A percentile compares a stretch with the other conserved stretches of the same genome.
phyloP scores from a whole-genome alignment of 768 basidiomycete genomes.

The Cubamyces lactineus region DNA sequence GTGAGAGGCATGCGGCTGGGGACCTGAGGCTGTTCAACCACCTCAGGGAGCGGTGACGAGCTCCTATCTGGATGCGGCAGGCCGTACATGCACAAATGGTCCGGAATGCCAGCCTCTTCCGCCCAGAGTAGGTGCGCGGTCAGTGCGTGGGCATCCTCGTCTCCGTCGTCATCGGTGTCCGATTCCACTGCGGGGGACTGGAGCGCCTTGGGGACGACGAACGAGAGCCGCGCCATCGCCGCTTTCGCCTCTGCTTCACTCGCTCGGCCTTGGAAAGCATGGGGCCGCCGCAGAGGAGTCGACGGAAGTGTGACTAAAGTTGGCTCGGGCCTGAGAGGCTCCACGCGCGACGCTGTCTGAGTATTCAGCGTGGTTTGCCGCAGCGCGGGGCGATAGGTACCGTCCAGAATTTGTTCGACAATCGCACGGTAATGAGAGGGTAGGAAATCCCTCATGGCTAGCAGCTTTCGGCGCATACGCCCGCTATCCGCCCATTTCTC shows the following conservation, averaged over 20 bases:
- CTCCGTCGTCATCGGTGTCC: conserved; percentile 41
- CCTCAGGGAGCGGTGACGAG: conserved; percentile 12
- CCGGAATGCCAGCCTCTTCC: conserved; percentile 37
- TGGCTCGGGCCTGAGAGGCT: not conserved
- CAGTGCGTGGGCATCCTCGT: conserved; percentile 52
- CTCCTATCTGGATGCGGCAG: conserved; percentile 1
- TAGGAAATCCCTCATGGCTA: conserved; percentile 49
- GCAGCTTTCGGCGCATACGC: conserved; percentile 47
- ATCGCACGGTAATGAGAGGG: conserved; percentile 38
- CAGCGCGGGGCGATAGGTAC: conserved; percentile 25
- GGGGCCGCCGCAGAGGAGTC: not conserved
- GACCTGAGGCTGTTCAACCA: not conserved
- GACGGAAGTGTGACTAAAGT: not conserved
- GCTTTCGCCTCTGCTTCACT: conserved; percentile 21
- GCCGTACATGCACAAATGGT: not conserved
- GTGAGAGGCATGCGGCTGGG: conserved; percentile 14
- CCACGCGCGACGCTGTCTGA: not conserved
- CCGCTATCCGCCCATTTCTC: conserved; percentile 59
- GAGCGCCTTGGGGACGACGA: conserved; percentile 32
- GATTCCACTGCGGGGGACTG: conserved; percentile 43
- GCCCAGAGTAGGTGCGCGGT: conserved; percentile 64
- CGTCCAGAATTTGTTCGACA: conserved; percentile 39
- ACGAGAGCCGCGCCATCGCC: conserved; percentile 29
- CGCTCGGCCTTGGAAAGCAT: conserved; percentile 22
- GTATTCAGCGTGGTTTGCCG: conserved; percentile 10